Base-by-base conservation (phyloP, 2,329 filamentous ascomycete species). In the Fusarium sp. region DNA sequence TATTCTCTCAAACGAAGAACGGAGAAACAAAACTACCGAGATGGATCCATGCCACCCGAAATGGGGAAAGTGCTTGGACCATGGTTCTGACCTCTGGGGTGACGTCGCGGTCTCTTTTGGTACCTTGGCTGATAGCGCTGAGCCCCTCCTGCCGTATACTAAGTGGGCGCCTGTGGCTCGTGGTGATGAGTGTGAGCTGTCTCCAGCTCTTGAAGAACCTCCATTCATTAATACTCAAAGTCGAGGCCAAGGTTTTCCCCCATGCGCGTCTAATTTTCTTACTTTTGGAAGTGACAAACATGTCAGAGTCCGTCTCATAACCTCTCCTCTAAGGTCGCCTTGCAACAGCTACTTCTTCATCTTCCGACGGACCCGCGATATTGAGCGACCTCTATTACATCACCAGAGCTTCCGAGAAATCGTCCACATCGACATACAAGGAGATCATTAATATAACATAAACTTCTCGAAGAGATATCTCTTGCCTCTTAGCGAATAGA, bases 241-340 rank as follows among this genome's bases (percentile, higher is more conserved):
- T 31, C 44, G 28, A 36, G 41, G 30, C 30, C 35, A n/a, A 38
- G 28, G 20, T 26, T 30, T 62, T 35, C 26, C 57, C 61, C 41
- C 24, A 18, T 38, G 20, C 16, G n/a, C 31, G 18, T 22, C 45
- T 39, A 30, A 22, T 7, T 39, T 47, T 33, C 50, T 41, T 47
- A 58, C 26, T 61, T 61, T 47, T 24, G 38, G 45, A 31, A 24
- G 28, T 50, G 47, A 66, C 35, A 56, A 69, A 42, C 42, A 77
- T 77, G 75, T 68, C 61, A 28, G 63, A 68, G 55, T 56, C 61
- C 44, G 61, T 63, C 54, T 66, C 54, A 70, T 75, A 77, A 64
- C 58, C 38, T 61, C 39, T 18, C 41, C 50, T 48, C 28, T 60
- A 45, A 41, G 62, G 62, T 68, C 55, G 62, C 61, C 65, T 65